These are phyloP conservation scores for Mucor saturninus DNA, from an alignment of 371 early-diverging fungal species.

Conservation along the genomic window DNA sequence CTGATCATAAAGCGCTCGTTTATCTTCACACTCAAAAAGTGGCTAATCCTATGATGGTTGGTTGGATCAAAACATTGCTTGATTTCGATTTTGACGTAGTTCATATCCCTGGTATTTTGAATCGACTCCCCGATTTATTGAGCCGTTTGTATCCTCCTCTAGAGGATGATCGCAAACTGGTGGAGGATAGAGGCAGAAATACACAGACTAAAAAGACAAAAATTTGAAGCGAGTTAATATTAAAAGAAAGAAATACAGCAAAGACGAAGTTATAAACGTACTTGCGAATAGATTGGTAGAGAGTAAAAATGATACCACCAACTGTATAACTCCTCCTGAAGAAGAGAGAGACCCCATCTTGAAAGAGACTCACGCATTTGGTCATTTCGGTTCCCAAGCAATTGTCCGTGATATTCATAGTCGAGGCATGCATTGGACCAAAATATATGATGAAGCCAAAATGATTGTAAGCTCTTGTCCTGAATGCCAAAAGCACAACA, in stretches of 20 bases:
- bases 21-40: conserved; percentile 23
- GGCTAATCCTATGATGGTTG: conserved; percentile 15
- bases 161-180: conserved; percentile 1
- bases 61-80: conserved; percentile 28
- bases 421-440: conserved; percentile 18
- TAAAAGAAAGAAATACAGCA: neutral
- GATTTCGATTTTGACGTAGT: conserved; percentile 16
- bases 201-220: neutral
- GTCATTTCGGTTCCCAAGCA: conserved; percentile 20
- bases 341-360: conserved; percentile 10
- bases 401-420: conserved; percentile 10
- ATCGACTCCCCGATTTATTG: conserved; percentile 18
- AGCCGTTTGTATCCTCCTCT: conserved; percentile 9
- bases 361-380: conserved; percentile 11
- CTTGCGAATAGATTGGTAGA: neutral
- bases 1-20: conserved; percentile 23
- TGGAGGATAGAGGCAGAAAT: conserved; percentile 3
- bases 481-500: conserved; percentile 1
- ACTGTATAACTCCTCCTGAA: conserved; percentile 15
- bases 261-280: conserved; percentile 3
- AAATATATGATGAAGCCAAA: conserved; percentile 1
- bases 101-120: conserved; percentile 18
- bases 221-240: neutral
- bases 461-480: neutral
- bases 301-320: neutral